Conservation (phyloP, 1,284 basidiomycete species). For the Porogramme epimiltina region DNA sequence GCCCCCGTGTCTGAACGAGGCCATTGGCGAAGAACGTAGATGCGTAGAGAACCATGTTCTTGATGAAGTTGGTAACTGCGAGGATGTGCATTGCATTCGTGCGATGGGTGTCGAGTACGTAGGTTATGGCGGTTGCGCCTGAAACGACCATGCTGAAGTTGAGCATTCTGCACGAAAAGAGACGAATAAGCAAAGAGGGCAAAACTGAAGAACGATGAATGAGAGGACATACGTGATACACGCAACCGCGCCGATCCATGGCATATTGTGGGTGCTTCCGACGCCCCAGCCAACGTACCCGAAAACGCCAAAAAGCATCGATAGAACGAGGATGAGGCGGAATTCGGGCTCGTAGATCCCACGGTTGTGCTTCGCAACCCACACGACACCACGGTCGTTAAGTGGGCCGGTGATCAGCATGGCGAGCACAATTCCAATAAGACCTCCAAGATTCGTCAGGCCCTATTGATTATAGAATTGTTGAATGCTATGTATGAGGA, state of each 20-base stretch:
- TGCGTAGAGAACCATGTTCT: conserved; percentile 46
- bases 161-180: conserved; percentile 25
- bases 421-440: conserved; percentile 43
- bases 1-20: conserved; percentile 39
- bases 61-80: conserved; percentile 44
- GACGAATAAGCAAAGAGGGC: neutral
- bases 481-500: neutral
- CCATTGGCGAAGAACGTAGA: conserved; percentile 49
- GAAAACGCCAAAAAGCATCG: conserved; percentile 45
- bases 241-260: conserved; percentile 46
- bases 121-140: conserved; percentile 43
- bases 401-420: conserved; percentile 41
- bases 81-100: conserved; percentile 43
- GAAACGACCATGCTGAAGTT: conserved; percentile 46
- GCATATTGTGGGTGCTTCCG: conserved; percentile 42
- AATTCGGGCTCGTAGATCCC: conserved; percentile 52
- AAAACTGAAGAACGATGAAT: neutral
- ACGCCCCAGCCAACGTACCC: conserved; percentile 50
- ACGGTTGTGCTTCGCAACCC: conserved; percentile 42
- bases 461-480: too few relatives aligned
- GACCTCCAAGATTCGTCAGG: conserved; percentile 44
- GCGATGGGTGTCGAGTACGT: conserved; percentile 46
- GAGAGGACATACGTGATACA: conserved; percentile 40
- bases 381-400: conserved; percentile 44
- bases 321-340: conserved; percentile 41